phyloP scores from a whole-genome alignment of 179 eudicot genomes.

The Vitellaria paradoxa region DNA sequence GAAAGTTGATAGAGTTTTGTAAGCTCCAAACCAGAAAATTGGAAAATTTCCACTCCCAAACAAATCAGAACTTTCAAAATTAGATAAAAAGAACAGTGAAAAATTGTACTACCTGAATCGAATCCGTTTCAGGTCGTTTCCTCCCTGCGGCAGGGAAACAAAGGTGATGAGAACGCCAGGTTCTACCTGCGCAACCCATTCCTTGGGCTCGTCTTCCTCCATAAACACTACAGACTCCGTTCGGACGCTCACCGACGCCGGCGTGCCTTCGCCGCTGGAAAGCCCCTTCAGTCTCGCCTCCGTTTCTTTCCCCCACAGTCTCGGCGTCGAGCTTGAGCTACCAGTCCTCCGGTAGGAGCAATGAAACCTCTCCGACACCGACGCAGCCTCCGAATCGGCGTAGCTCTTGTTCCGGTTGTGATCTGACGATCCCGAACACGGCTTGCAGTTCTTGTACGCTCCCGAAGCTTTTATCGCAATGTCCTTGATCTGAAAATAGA shows the following conservation, averaged over 20 bases:
- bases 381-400: constrained; percentile 51
- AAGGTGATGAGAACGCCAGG: constrained; percentile 68
- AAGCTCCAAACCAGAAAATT: no score
- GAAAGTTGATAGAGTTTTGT: no score
- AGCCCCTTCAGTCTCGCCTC: constrained; percentile 55
- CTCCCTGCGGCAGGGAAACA: constrained; percentile 52
- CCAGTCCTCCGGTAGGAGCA: constrained; percentile 50
- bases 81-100: constrained; percentile 5
- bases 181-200: constrained; percentile 77
- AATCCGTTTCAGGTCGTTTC: constrained; percentile 62
- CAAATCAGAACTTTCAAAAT: constrained; percentile 33
- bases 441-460: constrained; percentile 83
- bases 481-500: constrained; percentile 68
- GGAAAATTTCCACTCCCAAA: constrained; percentile 49
- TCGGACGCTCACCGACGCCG: constrained; percentile 56
- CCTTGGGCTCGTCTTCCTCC: constrained; percentile 63
- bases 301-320: constrained; percentile 52
- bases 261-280: constrained; percentile 62
- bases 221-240: constrained; percentile 51
- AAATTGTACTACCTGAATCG: constrained; percentile 56
- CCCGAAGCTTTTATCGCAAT: constrained; percentile 89
- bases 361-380: constrained; percentile 40
- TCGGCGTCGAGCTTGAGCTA: constrained; percentile 39
- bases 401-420: constrained; percentile 33
- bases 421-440: constrained; percentile 64